Evolutionary conservation across 345 rosid species (phyloP).

Genomic region (Eucalyptus melliodora): DNA sequence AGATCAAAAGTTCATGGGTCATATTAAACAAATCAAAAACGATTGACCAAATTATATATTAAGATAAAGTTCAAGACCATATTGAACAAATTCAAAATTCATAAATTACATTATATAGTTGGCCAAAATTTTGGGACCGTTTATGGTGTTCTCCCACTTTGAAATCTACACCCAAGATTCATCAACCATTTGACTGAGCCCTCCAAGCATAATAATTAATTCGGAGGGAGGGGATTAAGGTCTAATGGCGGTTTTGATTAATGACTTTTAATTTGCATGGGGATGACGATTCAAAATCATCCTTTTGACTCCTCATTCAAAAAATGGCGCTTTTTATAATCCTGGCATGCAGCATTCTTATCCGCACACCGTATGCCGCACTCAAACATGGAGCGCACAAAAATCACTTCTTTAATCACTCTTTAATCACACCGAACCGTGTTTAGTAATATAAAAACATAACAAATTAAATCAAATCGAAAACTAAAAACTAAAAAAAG

Average conservation of each 20-base stretch:
- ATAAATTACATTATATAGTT: rapidly evolving
- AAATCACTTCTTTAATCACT: neutral
- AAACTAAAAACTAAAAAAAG: neutral
- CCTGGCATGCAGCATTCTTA: neutral
- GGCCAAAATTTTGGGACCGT: rapidly evolving
- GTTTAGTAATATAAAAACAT: neutral
- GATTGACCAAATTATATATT: rapidly evolving
- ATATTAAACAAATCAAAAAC: rapidly evolving
- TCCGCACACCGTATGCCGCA: neutral
- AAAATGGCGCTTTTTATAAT: neutral
- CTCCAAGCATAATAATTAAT: neutral
- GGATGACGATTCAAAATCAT: neutral
- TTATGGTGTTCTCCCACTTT: too few species aligned
- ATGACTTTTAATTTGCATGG: neutral
- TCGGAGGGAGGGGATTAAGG: neutral
- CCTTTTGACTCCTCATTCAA: neutral
- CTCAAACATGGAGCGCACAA: neutral
- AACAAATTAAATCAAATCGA: too few species aligned
- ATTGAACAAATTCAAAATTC: rapidly evolving
- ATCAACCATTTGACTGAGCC: rapidly evolving
- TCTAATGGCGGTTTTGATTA: neutral
- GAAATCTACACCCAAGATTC: neutral
- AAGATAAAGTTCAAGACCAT: rapidly evolving
- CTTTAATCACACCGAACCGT: neutral
- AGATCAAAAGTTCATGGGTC: rapidly evolving